Evolutionary conservation across 176 grass and related monocot genomes (phyloP), one percentile per base, ranked within the genome.

Genomic region (Oryza coarctata): DNA sequence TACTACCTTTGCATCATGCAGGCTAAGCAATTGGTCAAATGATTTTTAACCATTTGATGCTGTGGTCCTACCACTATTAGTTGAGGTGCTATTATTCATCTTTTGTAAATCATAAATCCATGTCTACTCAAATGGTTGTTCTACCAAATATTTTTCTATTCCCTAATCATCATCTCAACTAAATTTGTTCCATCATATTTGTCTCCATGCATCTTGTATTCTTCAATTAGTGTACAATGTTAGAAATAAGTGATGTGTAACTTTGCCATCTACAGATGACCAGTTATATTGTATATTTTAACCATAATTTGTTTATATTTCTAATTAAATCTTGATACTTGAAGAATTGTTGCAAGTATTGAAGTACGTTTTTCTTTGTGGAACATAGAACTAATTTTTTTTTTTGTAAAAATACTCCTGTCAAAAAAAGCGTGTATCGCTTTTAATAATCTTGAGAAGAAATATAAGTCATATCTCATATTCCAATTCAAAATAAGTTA

Each of bases 101-200:
- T 25, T 58, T 22, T 60, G 20, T 12, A 25, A 25, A 36, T 74
- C 18, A 35, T 57, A 57, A 35, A 17, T 75, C 52, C 29, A 75
- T 75, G 47, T 75, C 72, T 34, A 57, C 33, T 23, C 72, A 75
- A 31, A 75, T 50, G 29, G 30, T 75, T 36, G 73, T 75, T 75
- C 49, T 55, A 75, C 73, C 18, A 75, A 75, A 75, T 75, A 55
- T 14, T 60, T 75, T 58, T 35, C 6, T 75, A 26, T 76, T 62
- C 13, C 35, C 35, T 26, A 70, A 41, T 70, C 35, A 70, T 39
- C 35, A 40, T 40, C 35, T 25, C 35, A 70, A 40, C n/a, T 14
- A 40, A 41, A 39, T 70, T 40, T 70, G 10, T 26, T 12, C 4
- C 35, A 18, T 71, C 38, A n/a, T 62, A 61, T 61, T 39, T 76